These are phyloP conservation scores for Pinus albicaulis DNA, from an alignment of 75 land plant genomes.

Conservation along the genomic window DNA sequence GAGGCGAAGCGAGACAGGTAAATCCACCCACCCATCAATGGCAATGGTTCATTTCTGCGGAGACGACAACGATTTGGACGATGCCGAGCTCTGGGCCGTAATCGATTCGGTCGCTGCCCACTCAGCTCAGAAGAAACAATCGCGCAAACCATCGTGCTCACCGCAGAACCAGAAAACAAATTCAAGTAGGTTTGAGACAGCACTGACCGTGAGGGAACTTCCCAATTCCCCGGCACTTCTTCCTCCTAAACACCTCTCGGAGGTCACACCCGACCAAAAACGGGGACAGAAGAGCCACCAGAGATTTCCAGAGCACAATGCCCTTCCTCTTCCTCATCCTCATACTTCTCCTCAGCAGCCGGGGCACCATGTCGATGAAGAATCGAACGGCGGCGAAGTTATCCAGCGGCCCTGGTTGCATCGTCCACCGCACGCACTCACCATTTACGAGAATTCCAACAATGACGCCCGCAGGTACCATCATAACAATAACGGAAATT, in stretches of 20 bases:
- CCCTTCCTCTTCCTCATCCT: neutral
- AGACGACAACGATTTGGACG: slow-evolving; percentile 70
- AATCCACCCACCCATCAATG: no score
- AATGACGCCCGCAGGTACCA: neutral
- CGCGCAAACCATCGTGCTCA: slow-evolving; percentile 24
- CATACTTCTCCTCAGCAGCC: neutral
- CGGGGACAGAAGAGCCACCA: neutral
- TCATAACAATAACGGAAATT: neutral
- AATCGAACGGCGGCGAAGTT: slow-evolving; percentile 30
- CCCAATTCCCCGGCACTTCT: slow-evolving; percentile 4
- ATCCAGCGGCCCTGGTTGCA: slow-evolving; percentile 24
- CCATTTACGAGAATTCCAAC: neutral
- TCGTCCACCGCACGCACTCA: slow-evolving; percentile 22
- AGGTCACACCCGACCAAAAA: neutral
- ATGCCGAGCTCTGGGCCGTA: slow-evolving; percentile 78
- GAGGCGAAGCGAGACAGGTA: no score
- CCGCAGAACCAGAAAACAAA: slow-evolving; percentile 9
- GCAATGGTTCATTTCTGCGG: no score
- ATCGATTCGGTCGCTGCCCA: slow-evolving; percentile 66
- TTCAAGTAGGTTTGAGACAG: neutral
- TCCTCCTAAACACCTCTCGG: neutral
- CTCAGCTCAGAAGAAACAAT: slow-evolving; percentile 21
- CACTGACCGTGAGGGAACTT: neutral
- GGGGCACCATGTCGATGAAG: neutral
- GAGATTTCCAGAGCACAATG: neutral